Percentiles rank a stretch among this genome's conserved stretches.
Evolutionary conservation across 495 filamentous ascomycete species (phyloP).

Genomic region (Penicillium canescens): DNA sequence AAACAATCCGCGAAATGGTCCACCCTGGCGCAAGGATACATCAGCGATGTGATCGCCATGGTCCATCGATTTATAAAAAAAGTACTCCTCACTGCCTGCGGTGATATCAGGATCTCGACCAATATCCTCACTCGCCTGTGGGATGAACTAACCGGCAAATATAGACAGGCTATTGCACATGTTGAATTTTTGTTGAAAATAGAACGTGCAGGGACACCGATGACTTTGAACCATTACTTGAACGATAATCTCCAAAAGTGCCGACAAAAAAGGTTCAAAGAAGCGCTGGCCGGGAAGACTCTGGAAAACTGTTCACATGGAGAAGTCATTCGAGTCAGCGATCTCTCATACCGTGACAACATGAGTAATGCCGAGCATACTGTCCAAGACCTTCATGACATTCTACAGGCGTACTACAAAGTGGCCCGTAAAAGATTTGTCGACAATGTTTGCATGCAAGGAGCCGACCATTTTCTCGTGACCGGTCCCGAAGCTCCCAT

Average conservation of each 20-base stretch:
- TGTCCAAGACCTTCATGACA: slow-evolving; percentile 40
- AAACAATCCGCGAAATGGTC: slow-evolving; percentile 58
- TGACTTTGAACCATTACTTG: slow-evolving; percentile 57
- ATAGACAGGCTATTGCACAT: slow-evolving; percentile 43
- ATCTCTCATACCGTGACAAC: slow-evolving; percentile 11
- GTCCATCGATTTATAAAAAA: slow-evolving; percentile 49
- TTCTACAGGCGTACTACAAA: slow-evolving; percentile 41
- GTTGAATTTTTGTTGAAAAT: slow-evolving; percentile 48
- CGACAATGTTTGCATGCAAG: slow-evolving; percentile 43
- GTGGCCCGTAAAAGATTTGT: slow-evolving; percentile 31
- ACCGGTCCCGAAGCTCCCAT: slow-evolving; percentile 33
- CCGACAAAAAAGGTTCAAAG: slow-evolving; percentile 8
- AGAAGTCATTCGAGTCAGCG: slow-evolving; percentile 22
- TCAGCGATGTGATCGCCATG: slow-evolving; percentile 39
- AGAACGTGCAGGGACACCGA: slow-evolving; percentile 44
- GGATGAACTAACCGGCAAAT: slow-evolving; percentile 42
- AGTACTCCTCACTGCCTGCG: slow-evolving; percentile 37
- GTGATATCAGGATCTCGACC: slow-evolving; percentile 35
- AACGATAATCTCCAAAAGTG: slow-evolving; percentile 47
- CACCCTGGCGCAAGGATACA: slow-evolving; percentile 41
- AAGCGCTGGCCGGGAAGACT: background rate
- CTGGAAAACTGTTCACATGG: too few species aligned
- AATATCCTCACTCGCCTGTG: slow-evolving; percentile 41
- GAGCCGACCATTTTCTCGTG: slow-evolving; percentile 33
- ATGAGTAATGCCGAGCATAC: slow-evolving; percentile 46